Base-by-base conservation (phyloP, 345 rosid genomes). In the Linum trigynum region DNA sequence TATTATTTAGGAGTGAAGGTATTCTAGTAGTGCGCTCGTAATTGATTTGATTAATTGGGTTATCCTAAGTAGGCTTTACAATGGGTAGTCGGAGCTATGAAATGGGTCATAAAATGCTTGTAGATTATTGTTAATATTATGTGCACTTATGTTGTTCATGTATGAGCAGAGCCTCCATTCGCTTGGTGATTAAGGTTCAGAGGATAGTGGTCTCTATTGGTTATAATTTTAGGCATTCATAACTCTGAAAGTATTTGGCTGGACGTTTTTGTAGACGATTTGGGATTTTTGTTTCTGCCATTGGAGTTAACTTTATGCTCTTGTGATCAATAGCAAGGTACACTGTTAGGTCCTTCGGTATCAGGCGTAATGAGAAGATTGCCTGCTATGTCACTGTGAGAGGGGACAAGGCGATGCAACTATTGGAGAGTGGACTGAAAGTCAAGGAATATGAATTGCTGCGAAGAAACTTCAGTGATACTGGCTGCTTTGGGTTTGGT, bases 331-430 rank as follows among this genome's bases (percentile, higher is more conserved):
- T 84, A 89, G 98, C 98, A 38, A 87, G 97, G 81, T 92, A 90
- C 83, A 92, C 98, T 65, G 98, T 92, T 69, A 82, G 98, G 63
- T 92, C 98, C 5, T 92, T 92, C 3, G 98, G 97, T 15, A 92
- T 92, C 60, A 83, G 98, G 73, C 90, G 97, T 80, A 92, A 92
- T 7, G 98, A 92, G 59, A 92, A 92, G 84, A 92, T 92, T 75
- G 98, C 98, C 0, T 92, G 98, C 74, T 85, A 92, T 40, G 98
- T 92, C 4, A 92, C 98, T 1, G 98, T 92, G 8, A 92, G 98
- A 63, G 98, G 98, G 7, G 98, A 92, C 68, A 92, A 92, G 76
- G 98, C 98, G 6, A 92, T 92, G 98, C 98, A 92, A 82, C 83
- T 91, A 38, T 83, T 91, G 17, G 98, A 91, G 80, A 91, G 98